Base-by-base conservation (phyloP, 2,329 filamentous ascomycete genomes). In the Clonostachys rosea region DNA sequence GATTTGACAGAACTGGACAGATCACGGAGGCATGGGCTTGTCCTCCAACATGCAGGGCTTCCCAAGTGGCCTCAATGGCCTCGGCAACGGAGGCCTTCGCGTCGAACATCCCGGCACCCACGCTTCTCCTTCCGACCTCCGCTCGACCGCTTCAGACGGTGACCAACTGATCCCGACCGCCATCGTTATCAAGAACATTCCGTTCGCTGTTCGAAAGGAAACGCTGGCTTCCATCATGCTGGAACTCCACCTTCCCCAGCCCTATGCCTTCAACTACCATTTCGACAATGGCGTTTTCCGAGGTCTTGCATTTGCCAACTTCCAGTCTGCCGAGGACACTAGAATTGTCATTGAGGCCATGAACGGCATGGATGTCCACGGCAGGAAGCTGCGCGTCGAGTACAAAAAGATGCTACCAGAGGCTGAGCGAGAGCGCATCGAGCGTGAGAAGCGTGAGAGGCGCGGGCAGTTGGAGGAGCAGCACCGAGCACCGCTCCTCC, bases 341-440 rank as follows among this genome's bases (percentile, higher is more conserved):
- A 87, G 89, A 12, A 79, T 86, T 44, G 94, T 97, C 44, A 99
- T 99, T 52, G 87, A 96, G 49, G 80, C 86, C 45, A 87, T 99
- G 78, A 99, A 99, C 62, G 91, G 95, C 57, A 87, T 96, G 66
- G 94, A 97, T 61, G 81, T 99, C 9, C 91, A 96, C 63, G 94
- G 94, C 42, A 82, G 94, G 51, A 97, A 97, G 71, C 73, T 99
- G 55, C 81, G 94, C 43, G 94, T 99, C 24, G 94, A 99, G 68
- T 99, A 97, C 74, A 99, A 99, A 78, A 97, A 97, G 73, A 97
- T 99, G 94, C 80, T 99, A 6, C 94, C 94, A 1, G 82, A 95
- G 54, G 89, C 91, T 34, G 94, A 97, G 68, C 83, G 94, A 45
- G 94, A 99, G 68, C 83, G 94, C 39, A 97, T 99, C 56, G 94